Base-by-base conservation (phyloP, 768 basidiomycete genomes). In the Leucosporidium yakuticum region DNA sequence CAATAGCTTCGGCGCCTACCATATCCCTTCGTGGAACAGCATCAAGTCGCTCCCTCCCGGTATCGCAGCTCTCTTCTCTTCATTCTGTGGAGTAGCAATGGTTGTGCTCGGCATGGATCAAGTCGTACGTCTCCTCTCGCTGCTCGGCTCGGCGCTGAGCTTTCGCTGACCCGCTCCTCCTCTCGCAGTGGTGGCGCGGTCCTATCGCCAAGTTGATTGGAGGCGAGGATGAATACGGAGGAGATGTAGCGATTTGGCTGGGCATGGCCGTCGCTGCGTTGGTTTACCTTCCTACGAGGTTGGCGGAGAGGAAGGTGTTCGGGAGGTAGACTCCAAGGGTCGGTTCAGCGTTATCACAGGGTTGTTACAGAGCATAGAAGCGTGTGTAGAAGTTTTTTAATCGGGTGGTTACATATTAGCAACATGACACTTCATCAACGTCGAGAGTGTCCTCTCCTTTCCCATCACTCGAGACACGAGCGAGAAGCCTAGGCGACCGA, bases 91-190 rank as follows among this genome's bases (percentile, higher is more conserved):
- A 4, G 85, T 85, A 63, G 84, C 79, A 11, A 80, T 88, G 27
- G 78, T 86, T 29, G 69, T 89, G 8, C 85, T 87, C 8, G 84
- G 81, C 60, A 90, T 90, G 85, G 79, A 83, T 65, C 88, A 91
- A 74, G 83, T 80, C 14, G 69, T 71, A 12, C 32, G 69, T 64
- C 25, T 60, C 6, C 4, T 20, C 6, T 6, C 27, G 3, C 29
- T 20, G 19, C 17, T 15, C 19, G 20, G 32, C 31, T 9, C 27
- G 27, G 21, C 55, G 31, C 17, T 34, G 3, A 32, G 23, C 23
- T 25, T 25, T 17, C 19, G 2, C 25, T 19, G 19, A 44, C 39
- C 14, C 39, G 6, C 14, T 12, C 12, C 39, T 44, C 17, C 39
- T 15, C 39, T 44, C 39, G 2, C 57, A 71, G 20, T 89, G 85